Conservation (phyloP, 345 rosid species). For the Psidium guajava region DNA sequence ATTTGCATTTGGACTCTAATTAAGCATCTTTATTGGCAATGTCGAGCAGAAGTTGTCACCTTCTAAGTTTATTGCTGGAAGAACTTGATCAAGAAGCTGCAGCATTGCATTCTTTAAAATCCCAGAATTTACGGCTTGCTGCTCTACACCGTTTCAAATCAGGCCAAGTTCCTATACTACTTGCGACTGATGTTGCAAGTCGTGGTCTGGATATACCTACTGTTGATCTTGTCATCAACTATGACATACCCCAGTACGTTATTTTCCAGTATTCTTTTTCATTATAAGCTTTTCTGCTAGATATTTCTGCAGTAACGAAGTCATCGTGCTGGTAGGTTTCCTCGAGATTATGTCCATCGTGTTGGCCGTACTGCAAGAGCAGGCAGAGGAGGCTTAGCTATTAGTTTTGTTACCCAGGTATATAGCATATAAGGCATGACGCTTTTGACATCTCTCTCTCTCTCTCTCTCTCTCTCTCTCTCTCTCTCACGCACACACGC, state of each 20-base stretch:
- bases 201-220: conserved; percentile 97
- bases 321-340: conserved; percentile 27
- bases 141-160: conserved; percentile 82
- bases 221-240: conserved; percentile 89
- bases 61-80: conserved; percentile 64
- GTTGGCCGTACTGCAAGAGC: conserved; percentile 99
- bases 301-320: not conserved
- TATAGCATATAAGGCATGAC: not conserved
- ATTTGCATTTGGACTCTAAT: not conserved
- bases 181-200: conserved; percentile 93
- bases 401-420: conserved; percentile 80
- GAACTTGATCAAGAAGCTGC: conserved; percentile 73
- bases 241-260: conserved; percentile 79
- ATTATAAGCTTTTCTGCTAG: not conserved
- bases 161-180: conserved; percentile 60
- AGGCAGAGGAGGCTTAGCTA: conserved; percentile 85
- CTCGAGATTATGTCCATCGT: conserved; percentile 93
- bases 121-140: conserved; percentile 72
- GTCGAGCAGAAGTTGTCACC: conserved; percentile 58
- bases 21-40: not conserved
- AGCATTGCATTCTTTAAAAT: conserved; percentile 69
- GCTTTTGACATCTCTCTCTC: not conserved
- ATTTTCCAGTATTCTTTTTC: not conserved
- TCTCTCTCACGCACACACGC: not conserved
- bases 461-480: not conserved